Evolutionary conservation across 495 filamentous ascomycete species (phyloP).

Genomic region (Astrothelium macrocarpum): DNA sequence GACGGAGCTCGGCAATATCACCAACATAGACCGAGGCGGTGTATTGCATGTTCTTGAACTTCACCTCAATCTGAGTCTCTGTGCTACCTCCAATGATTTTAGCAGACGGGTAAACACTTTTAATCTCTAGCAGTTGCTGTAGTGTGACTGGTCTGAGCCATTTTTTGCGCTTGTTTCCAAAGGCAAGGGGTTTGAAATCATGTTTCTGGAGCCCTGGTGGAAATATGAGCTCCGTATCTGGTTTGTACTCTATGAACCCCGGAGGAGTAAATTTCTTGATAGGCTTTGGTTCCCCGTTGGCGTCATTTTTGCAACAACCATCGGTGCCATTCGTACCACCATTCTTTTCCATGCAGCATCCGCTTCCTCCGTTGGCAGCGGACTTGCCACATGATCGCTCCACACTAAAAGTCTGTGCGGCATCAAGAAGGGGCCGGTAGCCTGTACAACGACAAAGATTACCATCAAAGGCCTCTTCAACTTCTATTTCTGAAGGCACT

Average conservation of each 20-base stretch:
- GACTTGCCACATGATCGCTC: slow-evolving; percentile 46
- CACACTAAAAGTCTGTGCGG: slow-evolving; percentile 64
- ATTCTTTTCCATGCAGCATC: slow-evolving; percentile 63
- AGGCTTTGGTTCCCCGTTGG: slow-evolving; percentile 38
- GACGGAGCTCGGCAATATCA: slow-evolving; percentile 78
- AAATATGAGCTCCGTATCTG: slow-evolving; percentile 91
- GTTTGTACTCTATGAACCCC: slow-evolving; percentile 85
- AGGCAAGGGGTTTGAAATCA: slow-evolving; percentile 67
- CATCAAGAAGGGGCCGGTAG: slow-evolving; percentile 88
- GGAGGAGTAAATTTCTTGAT: slow-evolving; percentile 68
- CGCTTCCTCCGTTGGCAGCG: slow-evolving; percentile 49
- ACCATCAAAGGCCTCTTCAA: slow-evolving; percentile 89
- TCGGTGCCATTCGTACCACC: slow-evolving; percentile 30
- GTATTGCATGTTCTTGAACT: slow-evolving; percentile 93
- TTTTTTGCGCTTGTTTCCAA: slow-evolving; percentile 89
- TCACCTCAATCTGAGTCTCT: slow-evolving; percentile 96
- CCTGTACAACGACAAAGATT: slow-evolving; percentile 95
- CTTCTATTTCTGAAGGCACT: slow-evolving; percentile 57
- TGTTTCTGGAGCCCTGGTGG: slow-evolving; percentile 75
- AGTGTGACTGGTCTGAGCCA: slow-evolving; percentile 89
- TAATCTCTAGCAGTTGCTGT: slow-evolving; percentile 83
- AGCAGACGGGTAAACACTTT: slow-evolving; percentile 69
- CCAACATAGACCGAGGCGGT: slow-evolving; percentile 82
- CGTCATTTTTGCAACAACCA: slow-evolving; percentile 50
- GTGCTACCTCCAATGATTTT: slow-evolving; percentile 95